phyloP scores from a whole-genome alignment of 1,284 basidiomycete genomes.

The Pisolithus thermaeus region DNA sequence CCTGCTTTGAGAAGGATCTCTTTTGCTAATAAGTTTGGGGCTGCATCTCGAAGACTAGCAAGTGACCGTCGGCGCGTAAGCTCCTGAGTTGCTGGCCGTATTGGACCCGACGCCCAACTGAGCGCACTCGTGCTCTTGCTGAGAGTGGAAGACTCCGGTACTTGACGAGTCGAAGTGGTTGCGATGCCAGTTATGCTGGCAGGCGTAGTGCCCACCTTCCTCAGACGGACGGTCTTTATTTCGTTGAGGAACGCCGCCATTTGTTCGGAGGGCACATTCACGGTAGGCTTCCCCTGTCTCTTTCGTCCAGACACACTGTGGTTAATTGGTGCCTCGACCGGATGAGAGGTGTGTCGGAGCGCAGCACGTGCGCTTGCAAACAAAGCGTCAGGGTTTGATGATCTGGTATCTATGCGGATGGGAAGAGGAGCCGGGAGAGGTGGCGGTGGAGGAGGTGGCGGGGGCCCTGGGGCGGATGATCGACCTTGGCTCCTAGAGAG shows the following conservation, averaged over 20 bases:
- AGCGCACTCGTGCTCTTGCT: constrained; percentile 25
- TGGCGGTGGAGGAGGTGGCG: constrained; percentile 38
- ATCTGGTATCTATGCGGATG: constrained; percentile 25
- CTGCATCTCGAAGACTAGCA: constrained; percentile 23
- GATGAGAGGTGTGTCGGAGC: constrained; percentile 52
- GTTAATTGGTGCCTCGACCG: constrained; percentile 62
- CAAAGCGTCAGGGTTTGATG: constrained; percentile 34
- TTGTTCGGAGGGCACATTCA: constrained; percentile 67
- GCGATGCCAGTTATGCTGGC: constrained; percentile 16
- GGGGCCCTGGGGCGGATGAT: constrained; percentile 15
- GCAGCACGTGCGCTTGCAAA: constrained; percentile 57
- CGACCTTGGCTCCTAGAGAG: constrained; percentile 38
- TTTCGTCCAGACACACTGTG: constrained; percentile 29
- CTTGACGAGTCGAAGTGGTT: not conserved
- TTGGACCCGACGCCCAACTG: not conserved
- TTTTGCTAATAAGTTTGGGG: constrained; percentile 17
- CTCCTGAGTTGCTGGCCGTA: constrained; percentile 16
- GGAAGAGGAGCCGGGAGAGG: constrained; percentile 41
- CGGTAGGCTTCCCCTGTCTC: constrained; percentile 52
- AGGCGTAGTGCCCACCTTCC: constrained; percentile 36
- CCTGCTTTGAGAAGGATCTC: constrained; percentile 10
- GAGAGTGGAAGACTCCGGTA: constrained; percentile 20
- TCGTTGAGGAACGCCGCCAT: constrained; percentile 76
- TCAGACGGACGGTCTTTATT: constrained; percentile 65
- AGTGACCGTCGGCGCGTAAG: constrained; percentile 23